Percentiles rank a stretch among this genome's conserved stretches.
Conservation (phyloP, 805 yeast genomes). For the Schwanniomyces occidentalis region DNA sequence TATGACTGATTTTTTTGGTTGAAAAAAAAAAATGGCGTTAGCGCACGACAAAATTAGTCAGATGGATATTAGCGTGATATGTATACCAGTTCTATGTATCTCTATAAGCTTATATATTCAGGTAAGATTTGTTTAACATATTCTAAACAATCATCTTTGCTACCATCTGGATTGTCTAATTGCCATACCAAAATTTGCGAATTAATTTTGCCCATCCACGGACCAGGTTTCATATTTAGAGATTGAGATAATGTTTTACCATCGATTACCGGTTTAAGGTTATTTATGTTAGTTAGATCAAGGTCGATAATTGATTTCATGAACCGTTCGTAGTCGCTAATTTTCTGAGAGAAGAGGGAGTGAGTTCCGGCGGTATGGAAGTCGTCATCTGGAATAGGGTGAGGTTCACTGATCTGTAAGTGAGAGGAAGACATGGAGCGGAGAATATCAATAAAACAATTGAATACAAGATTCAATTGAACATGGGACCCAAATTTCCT, state of each 20-base stretch:
- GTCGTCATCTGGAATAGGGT: neutral
- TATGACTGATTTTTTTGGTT: no score
- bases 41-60: no score
- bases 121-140: conserved; percentile 30
- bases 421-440: neutral
- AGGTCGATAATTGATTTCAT: conserved; percentile 28
- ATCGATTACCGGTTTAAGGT: conserved; percentile 65
- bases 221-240: conserved; percentile 71
- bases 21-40: no score
- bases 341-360: neutral
- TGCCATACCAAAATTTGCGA: conserved; percentile 70
- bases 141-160: conserved; percentile 55
- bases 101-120: conserved; percentile 13
- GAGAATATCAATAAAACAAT: conserved; percentile 33
- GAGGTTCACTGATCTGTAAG: neutral
- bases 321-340: conserved; percentile 32
- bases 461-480: conserved; percentile 41
- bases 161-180: conserved; percentile 63
- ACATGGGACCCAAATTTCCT: conserved; percentile 55
- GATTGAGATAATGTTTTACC: conserved; percentile 65
- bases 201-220: conserved; percentile 71
- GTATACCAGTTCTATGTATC: no score
- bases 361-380: neutral
- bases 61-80: no score
- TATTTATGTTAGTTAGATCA: conserved; percentile 44